phyloP scores from a whole-genome alignment of 805 yeast genomes.

The Lipomyces lipofer region DNA sequence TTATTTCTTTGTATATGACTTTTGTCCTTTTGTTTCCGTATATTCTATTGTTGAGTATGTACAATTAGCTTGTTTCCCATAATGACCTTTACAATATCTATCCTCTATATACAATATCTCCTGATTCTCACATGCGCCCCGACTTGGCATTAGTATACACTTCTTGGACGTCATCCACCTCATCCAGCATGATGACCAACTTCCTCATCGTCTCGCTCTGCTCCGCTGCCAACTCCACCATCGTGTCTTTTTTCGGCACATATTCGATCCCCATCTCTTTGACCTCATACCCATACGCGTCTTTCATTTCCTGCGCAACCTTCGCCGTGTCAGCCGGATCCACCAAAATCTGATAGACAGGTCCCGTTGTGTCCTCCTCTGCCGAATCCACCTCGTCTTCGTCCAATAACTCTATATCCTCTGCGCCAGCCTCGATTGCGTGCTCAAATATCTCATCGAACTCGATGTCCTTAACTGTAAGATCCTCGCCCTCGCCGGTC shows the following conservation, averaged over 20 bases:
- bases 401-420: conserved; percentile 46
- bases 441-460: conserved; percentile 74
- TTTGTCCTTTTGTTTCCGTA: too few species aligned
- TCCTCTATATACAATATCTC: too few species aligned
- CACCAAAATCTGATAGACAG: conserved; percentile 54
- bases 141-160: conserved; percentile 60
- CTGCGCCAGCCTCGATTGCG: conserved; percentile 72
- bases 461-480: conserved; percentile 19
- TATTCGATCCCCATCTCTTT: conserved; percentile 72
- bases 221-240: conserved; percentile 57
- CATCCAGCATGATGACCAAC: conserved; percentile 63
- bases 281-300: conserved; percentile 52
- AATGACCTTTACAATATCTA: too few species aligned
- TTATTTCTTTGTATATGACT: too few species aligned
- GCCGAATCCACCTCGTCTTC: conserved; percentile 41
- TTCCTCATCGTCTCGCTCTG: conserved; percentile 54
- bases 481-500: conserved; percentile 37
- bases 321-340: conserved; percentile 63
- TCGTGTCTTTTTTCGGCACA: conserved; percentile 61
- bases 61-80: too few species aligned
- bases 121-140: too few species aligned
- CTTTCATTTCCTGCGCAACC: conserved; percentile 59
- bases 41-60: too few species aligned
- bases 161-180: conserved; percentile 80
- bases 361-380: conserved; percentile 28